Conservation (phyloP, 1,284 basidiomycete species). For the Sanghuangporus sanghuang region DNA sequence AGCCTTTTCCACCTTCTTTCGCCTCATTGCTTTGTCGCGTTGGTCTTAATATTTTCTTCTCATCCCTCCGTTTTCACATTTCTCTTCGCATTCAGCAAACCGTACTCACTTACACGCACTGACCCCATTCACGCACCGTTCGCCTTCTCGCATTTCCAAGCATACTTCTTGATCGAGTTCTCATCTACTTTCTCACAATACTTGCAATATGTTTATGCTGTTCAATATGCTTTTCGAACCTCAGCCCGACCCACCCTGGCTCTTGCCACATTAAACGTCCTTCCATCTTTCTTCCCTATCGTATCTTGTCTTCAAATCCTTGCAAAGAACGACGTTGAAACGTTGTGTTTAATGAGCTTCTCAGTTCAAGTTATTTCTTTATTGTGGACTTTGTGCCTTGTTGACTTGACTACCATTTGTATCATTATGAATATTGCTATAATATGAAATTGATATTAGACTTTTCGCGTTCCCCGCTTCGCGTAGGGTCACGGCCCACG, state of each 20-base stretch:
- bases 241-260: neutral
- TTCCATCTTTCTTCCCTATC: neutral
- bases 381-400: neutral
- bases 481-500: neutral
- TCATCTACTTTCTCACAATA: neutral
- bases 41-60: neutral
- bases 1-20: neutral
- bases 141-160: neutral
- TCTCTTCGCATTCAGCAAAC: too few relatives aligned
- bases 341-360: neutral
- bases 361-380: neutral
- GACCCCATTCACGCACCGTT: neutral
- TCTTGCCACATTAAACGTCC: neutral
- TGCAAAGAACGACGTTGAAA: neutral
- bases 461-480: neutral
- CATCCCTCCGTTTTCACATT: too few relatives aligned
- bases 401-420: neutral
- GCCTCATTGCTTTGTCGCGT: neutral
- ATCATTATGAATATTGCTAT: slow-evolving; percentile 3
- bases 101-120: too few relatives aligned
- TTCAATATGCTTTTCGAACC: neutral
- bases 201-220: slow-evolving; percentile 1
- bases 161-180: neutral
- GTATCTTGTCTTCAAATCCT: neutral
- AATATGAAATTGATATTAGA: too few relatives aligned